Percentiles rank a stretch among this genome's conserved stretches.
Conservation (phyloP, 176 grass and related monocot species). For the Zizania latifolia region DNA sequence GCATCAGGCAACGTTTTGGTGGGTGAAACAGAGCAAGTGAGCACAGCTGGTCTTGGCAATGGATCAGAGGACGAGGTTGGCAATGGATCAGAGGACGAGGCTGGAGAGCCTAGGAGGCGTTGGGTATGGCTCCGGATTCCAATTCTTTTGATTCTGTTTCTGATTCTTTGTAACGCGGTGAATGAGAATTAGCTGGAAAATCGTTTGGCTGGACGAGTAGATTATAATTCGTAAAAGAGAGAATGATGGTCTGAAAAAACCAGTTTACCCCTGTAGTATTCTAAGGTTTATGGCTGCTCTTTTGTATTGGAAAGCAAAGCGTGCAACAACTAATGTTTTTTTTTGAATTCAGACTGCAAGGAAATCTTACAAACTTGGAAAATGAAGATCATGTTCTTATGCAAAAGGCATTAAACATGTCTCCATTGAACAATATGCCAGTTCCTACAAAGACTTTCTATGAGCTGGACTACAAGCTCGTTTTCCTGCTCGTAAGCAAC, state of each 20-base stretch:
- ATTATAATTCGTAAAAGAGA: too few relatives aligned
- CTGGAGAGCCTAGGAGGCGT: too few relatives aligned
- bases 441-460: slow-evolving; percentile 38
- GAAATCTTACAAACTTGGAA: slow-evolving; percentile 71
- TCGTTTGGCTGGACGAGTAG: too few relatives aligned
- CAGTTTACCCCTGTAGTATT: too few relatives aligned
- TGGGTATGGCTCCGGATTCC: too few relatives aligned
- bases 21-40: background rate
- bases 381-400: slow-evolving; percentile 85
- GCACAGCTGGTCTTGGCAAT: background rate
- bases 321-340: slow-evolving; percentile 11
- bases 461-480: slow-evolving; percentile 62
- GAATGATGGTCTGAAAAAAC: too few relatives aligned
- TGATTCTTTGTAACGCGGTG: too few relatives aligned
- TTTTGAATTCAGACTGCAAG: slow-evolving; percentile 61
- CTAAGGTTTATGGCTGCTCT: background rate
- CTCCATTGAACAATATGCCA: slow-evolving; percentile 42
- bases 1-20: slow-evolving; percentile 43
- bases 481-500: too few relatives aligned
- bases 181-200: too few relatives aligned
- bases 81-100: too few relatives aligned
- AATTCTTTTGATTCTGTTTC: too few relatives aligned
- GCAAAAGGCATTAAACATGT: slow-evolving; percentile 57
- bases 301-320: background rate
- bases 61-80: slow-evolving; percentile 6